Conservation (phyloP, 495 filamentous ascomycete genomes). For the Geopyxis carbonaria region DNA sequence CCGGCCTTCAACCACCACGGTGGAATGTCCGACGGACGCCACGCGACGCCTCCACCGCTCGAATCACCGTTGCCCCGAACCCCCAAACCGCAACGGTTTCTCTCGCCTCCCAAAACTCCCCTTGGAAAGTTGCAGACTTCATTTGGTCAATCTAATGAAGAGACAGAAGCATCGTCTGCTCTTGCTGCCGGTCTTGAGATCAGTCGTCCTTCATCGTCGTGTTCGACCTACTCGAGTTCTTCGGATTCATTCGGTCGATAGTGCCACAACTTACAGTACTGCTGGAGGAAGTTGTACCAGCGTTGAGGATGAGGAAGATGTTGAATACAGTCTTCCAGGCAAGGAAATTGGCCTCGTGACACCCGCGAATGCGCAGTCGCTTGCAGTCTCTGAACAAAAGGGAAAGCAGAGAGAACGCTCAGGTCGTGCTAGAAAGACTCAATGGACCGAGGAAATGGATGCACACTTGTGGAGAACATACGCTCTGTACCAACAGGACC, state of each 20-base stretch:
- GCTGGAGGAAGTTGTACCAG: conserved; percentile 52
- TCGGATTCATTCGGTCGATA: conserved; percentile 52
- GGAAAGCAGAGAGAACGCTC: conserved; percentile 4
- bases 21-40: neutral
- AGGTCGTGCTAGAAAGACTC: conserved; percentile 20
- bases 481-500: conserved; percentile 71
- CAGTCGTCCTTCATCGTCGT: conserved; percentile 39
- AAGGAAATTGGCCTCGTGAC: conserved; percentile 18
- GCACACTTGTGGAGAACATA: conserved; percentile 88
- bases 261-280: conserved; percentile 45
- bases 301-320: conserved; percentile 35
- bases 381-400: conserved; percentile 11
- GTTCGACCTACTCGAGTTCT: conserved; percentile 50
- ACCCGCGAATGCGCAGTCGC: conserved; percentile 5
- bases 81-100: conserved; percentile 25
- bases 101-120: conserved; percentile 46
- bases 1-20: too few relatives aligned
- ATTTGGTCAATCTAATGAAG: neutral
- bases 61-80: conserved; percentile 26
- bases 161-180: neutral
- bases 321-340: conserved; percentile 29
- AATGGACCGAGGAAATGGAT: conserved; percentile 82
- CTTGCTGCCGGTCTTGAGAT: conserved; percentile 26
- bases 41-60: conserved; percentile 9
- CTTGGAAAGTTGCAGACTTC: conserved; percentile 35